Percentiles rank a stretch among this genome's conserved stretches.
These are phyloP conservation scores for Coemansia sp. DNA, from an alignment of 192 early-diverging fungal species.

Conservation along the genomic window DNA sequence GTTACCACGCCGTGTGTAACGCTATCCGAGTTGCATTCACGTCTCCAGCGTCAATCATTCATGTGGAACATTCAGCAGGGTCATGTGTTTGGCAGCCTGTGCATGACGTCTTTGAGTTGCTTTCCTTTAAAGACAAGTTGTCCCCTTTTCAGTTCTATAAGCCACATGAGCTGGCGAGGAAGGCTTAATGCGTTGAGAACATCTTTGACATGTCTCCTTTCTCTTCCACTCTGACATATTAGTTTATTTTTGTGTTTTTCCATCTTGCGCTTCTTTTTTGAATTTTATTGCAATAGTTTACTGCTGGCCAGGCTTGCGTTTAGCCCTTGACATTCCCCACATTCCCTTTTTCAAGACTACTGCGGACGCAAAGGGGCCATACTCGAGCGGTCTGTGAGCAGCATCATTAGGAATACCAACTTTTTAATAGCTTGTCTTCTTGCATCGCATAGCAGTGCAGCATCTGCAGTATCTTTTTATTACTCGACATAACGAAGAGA, in stretches of 20 bases:
- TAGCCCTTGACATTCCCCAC: not conserved
- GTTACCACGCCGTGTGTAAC: not conserved
- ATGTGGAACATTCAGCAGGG: not conserved
- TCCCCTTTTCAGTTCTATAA: not conserved
- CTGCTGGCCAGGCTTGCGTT: conserved; percentile 9
- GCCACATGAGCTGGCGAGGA: not conserved
- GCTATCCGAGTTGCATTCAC: not conserved
- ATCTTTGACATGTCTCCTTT: not conserved
- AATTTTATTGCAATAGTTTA: not conserved
- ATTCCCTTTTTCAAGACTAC: conserved; percentile 3
- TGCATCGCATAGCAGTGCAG: not conserved
- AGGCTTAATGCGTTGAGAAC: not conserved
- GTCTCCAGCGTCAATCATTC: not conserved
- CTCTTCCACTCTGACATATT: not conserved
- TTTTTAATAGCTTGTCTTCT: not conserved
- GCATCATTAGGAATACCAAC: not conserved
- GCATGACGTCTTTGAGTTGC: not conserved
- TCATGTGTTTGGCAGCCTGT: not conserved
- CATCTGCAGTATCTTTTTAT: not conserved
- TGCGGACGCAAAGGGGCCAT: not conserved
- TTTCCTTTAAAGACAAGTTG: not conserved
- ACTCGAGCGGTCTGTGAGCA: too few species aligned
- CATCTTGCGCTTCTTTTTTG: not conserved
- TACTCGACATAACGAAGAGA: not conserved
- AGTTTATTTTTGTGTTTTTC: not conserved